Percentiles rank a stretch among this genome's conserved stretches.
These are phyloP conservation scores for Trichoderma sp. DNA, from an alignment of 2,329 filamentous ascomycete species.

Conservation along the genomic window DNA sequence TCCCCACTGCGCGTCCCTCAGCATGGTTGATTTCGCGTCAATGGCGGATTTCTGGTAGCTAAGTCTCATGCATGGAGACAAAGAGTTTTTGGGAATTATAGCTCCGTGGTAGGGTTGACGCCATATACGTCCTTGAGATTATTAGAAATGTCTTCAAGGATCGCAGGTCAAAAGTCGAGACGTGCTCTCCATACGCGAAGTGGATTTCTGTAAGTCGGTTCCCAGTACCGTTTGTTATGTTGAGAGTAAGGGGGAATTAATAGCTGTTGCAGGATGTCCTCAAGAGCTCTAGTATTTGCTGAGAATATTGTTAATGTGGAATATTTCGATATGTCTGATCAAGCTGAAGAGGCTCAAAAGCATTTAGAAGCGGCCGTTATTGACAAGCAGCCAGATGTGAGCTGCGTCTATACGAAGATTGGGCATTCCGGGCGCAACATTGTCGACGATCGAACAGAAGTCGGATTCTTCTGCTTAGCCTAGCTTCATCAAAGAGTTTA, in stretches of 20 bases:
- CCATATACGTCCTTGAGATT: not conserved
- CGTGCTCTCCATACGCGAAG: not conserved
- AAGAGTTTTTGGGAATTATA: not conserved
- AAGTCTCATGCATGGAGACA: not conserved
- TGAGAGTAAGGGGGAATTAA: not conserved
- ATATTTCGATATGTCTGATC: not conserved
- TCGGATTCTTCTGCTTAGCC: not conserved
- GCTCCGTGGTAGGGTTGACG: not conserved
- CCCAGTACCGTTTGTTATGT: not conserved
- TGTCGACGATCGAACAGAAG: not conserved
- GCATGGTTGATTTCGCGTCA: not conserved
- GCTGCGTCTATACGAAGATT: not conserved
- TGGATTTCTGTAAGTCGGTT: not conserved
- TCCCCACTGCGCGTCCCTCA: not conserved
- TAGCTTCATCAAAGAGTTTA: not conserved
- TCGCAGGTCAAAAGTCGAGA: not conserved
- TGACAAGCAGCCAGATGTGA: not conserved
- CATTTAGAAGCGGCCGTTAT: not conserved
- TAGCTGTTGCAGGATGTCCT: not conserved
- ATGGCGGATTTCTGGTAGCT: not conserved
- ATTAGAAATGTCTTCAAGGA: not conserved
- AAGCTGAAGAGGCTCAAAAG: not conserved
- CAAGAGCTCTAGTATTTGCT: not conserved
- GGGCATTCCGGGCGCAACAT: not conserved
- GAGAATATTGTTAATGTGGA: not conserved